Base-by-base conservation (phyloP, 1,284 basidiomycete genomes). In the Leccinum subspadiceum region DNA sequence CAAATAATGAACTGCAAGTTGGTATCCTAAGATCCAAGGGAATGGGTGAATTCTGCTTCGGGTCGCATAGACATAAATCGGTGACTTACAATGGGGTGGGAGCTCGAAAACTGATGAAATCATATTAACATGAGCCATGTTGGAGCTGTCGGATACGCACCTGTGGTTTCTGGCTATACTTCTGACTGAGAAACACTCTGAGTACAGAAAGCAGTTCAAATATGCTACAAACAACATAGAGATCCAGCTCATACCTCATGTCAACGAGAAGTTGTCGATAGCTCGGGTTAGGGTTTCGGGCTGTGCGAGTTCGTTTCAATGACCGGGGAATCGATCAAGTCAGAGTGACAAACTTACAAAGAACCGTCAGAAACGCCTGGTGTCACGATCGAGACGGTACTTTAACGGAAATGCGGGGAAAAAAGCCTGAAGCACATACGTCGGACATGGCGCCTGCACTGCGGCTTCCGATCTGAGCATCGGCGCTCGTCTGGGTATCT, bases 401-500 rank as follows among this genome's bases (percentile, higher is more conserved):
- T 3, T 41, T 1, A 15, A 7, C 12, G 20, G 3, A 24, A 53
- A n/a, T 24, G 20, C 24, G 4, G 20, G 4, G 17, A 6, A 24
- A 53, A 4, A 49, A 20, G 20, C 41, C 12, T n/a, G 13, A 13
- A 51, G 26, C 26, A 78, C 84, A 53, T 65, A 89, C 87, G 66
- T 81, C 86, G 71, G 85, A 89, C 93, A 95, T 95, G 2, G 93
- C 93, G 50, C 95, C 96, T 1, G 92, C 94, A 4, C 90, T 93
- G 58, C 82, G 78, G 2, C 93, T 93, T 4, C 84, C 84, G 73
- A 95, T 92, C 57, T 81, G 78, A 0, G 94, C 90, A 71, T 98
- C 95, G 12, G 95, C 95, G 68, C 91, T 93, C 8, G 95, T 98
- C 76, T 97, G 94, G 13, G 86, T 84, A 71, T 98, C 95, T 70